These are phyloP conservation scores for Sphagnum tenellum DNA, from an alignment of 225 moss, liverwort and hornwort genomes.

Conservation along the genomic window DNA sequence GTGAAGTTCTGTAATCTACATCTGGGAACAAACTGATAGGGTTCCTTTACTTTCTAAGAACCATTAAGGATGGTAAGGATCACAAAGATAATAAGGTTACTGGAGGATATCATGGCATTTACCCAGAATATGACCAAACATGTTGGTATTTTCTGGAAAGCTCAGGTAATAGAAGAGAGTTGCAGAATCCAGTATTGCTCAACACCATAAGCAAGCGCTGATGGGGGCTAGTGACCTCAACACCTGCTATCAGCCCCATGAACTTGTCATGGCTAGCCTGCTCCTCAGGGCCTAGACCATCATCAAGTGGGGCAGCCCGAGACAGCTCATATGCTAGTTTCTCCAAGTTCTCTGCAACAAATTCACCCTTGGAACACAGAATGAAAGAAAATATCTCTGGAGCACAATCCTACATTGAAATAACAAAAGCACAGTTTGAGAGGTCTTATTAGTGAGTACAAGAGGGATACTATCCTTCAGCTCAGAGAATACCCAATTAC, in stretches of 20 bases:
- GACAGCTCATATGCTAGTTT: conserved; percentile 66
- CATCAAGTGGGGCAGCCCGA: conserved; percentile 41
- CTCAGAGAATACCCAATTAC: no score
- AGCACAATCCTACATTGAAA: no score
- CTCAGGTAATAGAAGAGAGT: conserved; percentile 54
- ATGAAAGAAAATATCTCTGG: not conserved
- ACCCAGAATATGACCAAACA: conserved; percentile 73
- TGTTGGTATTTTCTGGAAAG: conserved; percentile 67
- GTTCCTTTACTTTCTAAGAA: no score
- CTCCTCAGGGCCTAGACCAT: conserved; percentile 30
- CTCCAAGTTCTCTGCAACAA: conserved; percentile 65
- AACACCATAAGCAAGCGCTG: conserved; percentile 88
- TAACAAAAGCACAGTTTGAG: no score
- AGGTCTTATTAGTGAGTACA: no score
- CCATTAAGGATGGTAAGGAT: no score
- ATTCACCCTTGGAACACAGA: not conserved
- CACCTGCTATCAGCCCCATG: conserved; percentile 71
- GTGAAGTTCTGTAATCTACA: no score
- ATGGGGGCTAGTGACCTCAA: conserved; percentile 68
- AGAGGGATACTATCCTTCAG: no score
- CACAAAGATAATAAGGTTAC: no score
- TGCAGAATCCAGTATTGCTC: conserved; percentile 88
- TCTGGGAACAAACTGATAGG: no score
- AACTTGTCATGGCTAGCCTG: conserved; percentile 41
- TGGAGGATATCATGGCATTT: conserved; percentile 2